Conservation (phyloP, 305 asterid species). For the Fraxinus angustifolia region DNA sequence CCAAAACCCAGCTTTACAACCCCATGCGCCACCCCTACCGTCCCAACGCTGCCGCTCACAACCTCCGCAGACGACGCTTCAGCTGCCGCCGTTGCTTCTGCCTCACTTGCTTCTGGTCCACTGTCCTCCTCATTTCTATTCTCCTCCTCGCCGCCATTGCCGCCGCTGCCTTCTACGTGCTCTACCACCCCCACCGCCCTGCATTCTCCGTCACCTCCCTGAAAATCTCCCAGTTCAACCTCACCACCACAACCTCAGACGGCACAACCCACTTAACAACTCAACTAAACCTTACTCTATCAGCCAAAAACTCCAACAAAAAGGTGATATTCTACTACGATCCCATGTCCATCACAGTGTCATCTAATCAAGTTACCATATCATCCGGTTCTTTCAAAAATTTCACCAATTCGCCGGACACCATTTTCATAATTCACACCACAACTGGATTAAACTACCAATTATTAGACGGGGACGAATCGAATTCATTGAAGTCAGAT, state of each 20-base stretch:
- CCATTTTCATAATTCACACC: conserved; percentile 35
- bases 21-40: conserved; percentile 40
- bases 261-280: conserved; percentile 45
- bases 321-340: conserved; percentile 34
- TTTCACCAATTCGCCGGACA: conserved; percentile 29
- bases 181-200: conserved; percentile 48
- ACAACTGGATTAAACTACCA: conserved; percentile 22
- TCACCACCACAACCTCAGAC: conserved; percentile 37
- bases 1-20: conserved; percentile 35
- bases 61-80: conserved; percentile 31
- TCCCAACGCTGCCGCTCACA: conserved; percentile 19
- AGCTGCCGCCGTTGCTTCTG: conserved; percentile 46
- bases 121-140: conserved; percentile 25
- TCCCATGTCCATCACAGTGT: conserved; percentile 33
- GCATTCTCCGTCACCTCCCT: conserved; percentile 39
- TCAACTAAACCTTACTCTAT: conserved; percentile 35
- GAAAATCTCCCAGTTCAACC: conserved; percentile 39
- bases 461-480: conserved; percentile 41
- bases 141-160: conserved; percentile 44
- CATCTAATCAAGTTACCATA: conserved; percentile 23
- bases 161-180: conserved; percentile 39
- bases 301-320: conserved; percentile 39
- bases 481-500: conserved; percentile 33
- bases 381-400: conserved; percentile 35
- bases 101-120: conserved; percentile 41